phyloP scores from a whole-genome alignment of 257 asterid species.

The Solanum piurae region DNA sequence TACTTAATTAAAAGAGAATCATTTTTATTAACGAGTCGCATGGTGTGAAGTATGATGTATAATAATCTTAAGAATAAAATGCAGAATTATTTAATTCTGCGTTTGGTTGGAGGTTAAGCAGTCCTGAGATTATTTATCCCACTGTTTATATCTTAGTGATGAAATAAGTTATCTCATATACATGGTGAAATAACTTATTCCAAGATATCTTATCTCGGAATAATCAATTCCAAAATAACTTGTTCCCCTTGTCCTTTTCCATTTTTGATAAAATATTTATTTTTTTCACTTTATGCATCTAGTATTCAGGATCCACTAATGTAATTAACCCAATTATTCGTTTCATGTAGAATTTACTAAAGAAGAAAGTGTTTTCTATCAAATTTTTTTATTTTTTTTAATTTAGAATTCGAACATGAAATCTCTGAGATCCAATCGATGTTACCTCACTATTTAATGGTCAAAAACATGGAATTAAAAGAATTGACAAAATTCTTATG shows the following conservation, averaged over 20 bases:
- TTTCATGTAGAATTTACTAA: neutral
- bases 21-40: neutral
- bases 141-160: too few relatives aligned
- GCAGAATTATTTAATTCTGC: too few relatives aligned
- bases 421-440: accelerated
- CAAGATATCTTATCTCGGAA: too few relatives aligned
- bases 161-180: too few relatives aligned
- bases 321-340: neutral
- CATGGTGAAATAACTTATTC: too few relatives aligned
- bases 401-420: neutral
- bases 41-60: too few relatives aligned
- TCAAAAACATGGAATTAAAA: slow-evolving; percentile 13
- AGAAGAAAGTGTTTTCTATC: neutral
- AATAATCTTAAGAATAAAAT: too few relatives aligned
- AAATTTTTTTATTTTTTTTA: accelerated
- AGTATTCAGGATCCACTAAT: neutral
- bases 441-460: neutral
- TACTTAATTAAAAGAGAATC: neutral
- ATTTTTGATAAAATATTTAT: neutral
- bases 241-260: neutral
- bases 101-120: too few relatives aligned
- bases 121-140: too few relatives aligned
- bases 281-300: neutral
- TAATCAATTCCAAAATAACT: too few relatives aligned
- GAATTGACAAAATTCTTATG: slow-evolving; percentile 13